Conservation (phyloP, 306 rosid species). For the Amphicarpaea edgeworthii region DNA sequence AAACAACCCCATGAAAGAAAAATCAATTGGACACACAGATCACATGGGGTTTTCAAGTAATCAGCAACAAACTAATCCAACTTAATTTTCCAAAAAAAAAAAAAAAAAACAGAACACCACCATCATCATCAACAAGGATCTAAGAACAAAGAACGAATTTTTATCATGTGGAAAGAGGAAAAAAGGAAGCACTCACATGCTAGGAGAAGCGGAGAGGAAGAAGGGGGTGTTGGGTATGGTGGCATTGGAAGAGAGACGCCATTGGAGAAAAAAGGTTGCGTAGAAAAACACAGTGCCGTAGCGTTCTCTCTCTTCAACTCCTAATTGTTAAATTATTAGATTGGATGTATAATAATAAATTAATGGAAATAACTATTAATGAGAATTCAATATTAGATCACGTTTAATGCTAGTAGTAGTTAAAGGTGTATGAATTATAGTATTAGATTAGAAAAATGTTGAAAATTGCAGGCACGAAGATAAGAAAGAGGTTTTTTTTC, state of each 20-base stretch:
- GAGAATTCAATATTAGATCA: neutral
- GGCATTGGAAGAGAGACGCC: constrained; percentile 43
- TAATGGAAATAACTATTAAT: too few relatives aligned
- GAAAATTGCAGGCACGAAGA: constrained; percentile 30
- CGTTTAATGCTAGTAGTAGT: neutral
- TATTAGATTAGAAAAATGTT: neutral
- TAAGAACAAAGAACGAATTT: constrained; percentile 27
- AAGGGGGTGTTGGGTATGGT: constrained; percentile 38
- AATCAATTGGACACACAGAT: constrained; percentile 46
- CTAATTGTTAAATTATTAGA: neutral
- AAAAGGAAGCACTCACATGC: constrained; percentile 44
- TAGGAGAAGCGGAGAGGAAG: constrained; percentile 35
- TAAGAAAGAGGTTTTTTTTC: neutral
- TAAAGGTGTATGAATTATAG: constrained; percentile 9
- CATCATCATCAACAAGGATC: constrained; percentile 33
- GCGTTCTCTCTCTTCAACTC: constrained; percentile 49
- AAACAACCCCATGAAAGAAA: constrained; percentile 35
- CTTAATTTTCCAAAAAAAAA: neutral
- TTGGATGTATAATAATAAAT: neutral
- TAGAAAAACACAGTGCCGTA: constrained; percentile 54
- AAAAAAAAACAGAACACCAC: neutral
- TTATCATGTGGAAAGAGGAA: constrained; percentile 29
- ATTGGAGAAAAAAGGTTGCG: constrained; percentile 55
- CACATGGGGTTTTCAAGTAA: constrained; percentile 41
- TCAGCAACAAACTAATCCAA: constrained; percentile 14